Evolutionary conservation across 805 yeast genomes (phyloP).

Genomic region (Cyberlindnera mycetangii): DNA sequence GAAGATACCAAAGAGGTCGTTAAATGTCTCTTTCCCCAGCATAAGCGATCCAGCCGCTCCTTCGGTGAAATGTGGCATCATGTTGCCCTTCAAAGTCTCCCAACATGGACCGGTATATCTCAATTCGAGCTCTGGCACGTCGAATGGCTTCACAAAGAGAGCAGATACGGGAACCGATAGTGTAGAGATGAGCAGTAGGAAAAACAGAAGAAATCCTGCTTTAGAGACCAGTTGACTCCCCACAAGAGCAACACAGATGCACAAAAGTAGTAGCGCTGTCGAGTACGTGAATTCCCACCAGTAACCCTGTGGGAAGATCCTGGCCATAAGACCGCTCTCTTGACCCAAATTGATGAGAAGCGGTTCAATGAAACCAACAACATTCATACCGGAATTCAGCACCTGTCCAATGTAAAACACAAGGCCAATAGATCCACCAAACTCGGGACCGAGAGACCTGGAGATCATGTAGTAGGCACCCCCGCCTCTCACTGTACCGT

Average conservation of each 20-base stretch:
- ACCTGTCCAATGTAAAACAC: constrained; percentile 95
- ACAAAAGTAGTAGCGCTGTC: constrained; percentile 60
- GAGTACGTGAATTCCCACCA: constrained; percentile 72
- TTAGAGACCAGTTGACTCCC: constrained; percentile 81
- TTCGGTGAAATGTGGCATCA: constrained; percentile 76
- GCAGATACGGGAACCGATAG: constrained; percentile 80
- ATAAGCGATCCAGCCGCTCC: constrained; percentile 90
- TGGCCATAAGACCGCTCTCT: constrained; percentile 50
- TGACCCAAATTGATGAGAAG: constrained; percentile 73
- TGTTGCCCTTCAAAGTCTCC: constrained; percentile 60
- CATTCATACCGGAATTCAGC: constrained; percentile 85
- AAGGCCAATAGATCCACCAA: constrained; percentile 96
- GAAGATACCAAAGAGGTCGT: constrained; percentile 87
- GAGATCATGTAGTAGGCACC: constrained; percentile 98
- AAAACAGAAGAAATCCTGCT: constrained; percentile 74
- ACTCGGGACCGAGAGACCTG: constrained; percentile 93
- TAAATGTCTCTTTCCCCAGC: constrained; percentile 64
- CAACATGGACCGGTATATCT: constrained; percentile 73
- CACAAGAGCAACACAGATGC: constrained; percentile 73
- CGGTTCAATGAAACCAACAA: constrained; percentile 94
- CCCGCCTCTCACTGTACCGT: constrained; percentile 96
- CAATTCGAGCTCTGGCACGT: constrained; percentile 44
- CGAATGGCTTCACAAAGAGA: constrained; percentile 61
- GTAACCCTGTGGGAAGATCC: constrained; percentile 65
- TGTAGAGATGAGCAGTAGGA: constrained; percentile 65